Base-by-base conservation (phyloP, 192 early-diverging fungal species). In the Coemansia sp. region DNA sequence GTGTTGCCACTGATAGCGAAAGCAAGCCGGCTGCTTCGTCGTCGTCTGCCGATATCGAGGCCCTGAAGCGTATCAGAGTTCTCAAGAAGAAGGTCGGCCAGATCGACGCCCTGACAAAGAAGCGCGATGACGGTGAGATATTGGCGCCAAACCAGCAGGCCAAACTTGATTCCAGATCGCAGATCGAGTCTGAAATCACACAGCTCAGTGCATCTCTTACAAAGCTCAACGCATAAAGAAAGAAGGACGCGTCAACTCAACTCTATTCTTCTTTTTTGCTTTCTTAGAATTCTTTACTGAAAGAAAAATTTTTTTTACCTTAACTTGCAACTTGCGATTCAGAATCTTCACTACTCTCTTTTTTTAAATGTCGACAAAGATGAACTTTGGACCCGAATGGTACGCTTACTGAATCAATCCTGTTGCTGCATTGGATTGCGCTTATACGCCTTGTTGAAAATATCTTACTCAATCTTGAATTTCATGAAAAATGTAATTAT, bases 61-160 rank as follows among this genome's bases (percentile, higher is more conserved):
- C 87, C 18, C 89, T 96, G 62, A 99, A 97, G 87, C 93, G 92
- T 77, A 86, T 96, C 67, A 90, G 95, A 55, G 88, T 85, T 36
- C 77, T 98, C 20, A 90, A 93, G 62, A 99, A 97, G 86, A 99
- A 98, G 81, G 75, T 98, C 57, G 90, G 90, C 70, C 92, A 95
- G 81, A 98, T 99, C 78, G 85, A 85, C 41, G 92, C 92, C 51
- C 87, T 99, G 47, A 95, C 93, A 73, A 88, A 89, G 46, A 91
- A 89, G 69, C 87, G 90, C 72, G 86, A 85, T 27, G 87, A 85
- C 16, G 96, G 96, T 33, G 93, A 94, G 59, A 83, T 74, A 18
- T 82, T 99, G 8, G 96, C 96, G 80, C 81, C 89, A 29, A 83
- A 83, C 73, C 80, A 83, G 76, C 66, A 75, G 12, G 42, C 70